These are phyloP conservation scores for Boletus vinaceobasis DNA, from an alignment of 768 basidiomycete species.

Conservation along the genomic window DNA sequence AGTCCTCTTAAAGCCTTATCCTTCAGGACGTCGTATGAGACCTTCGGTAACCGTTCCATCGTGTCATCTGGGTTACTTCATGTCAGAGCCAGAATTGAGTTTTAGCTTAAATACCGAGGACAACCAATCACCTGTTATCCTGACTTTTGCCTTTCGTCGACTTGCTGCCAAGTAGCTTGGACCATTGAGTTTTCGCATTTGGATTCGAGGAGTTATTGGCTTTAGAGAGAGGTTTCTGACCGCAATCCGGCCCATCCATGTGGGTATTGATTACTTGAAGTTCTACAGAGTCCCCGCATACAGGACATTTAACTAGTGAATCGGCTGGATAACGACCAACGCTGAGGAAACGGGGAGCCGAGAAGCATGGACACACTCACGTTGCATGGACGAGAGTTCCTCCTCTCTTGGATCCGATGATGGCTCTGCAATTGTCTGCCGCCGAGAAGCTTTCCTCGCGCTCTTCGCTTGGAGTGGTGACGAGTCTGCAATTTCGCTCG, in stretches of 20 bases:
- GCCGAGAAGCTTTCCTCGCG: conserved; percentile 16
- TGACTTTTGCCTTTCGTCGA: conserved; percentile 43
- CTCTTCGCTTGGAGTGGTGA: conserved; percentile 22
- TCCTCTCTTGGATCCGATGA: conserved; percentile 34
- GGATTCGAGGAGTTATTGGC: conserved; percentile 22
- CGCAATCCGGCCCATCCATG: conserved; percentile 55
- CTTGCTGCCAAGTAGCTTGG: conserved; percentile 34
- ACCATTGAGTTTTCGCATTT: conserved; percentile 39
- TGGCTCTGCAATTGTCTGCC: conserved; percentile 18
- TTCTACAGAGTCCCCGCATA: conserved; percentile 50
- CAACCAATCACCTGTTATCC: conserved; percentile 24
- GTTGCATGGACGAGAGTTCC: conserved; percentile 11
- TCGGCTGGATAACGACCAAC: conserved; percentile 26
- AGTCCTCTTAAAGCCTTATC: conserved; percentile 58
- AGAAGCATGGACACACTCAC: conserved; percentile 13
- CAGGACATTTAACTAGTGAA: conserved; percentile 52
- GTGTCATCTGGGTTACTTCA: conserved; percentile 32
- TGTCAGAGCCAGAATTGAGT: conserved; percentile 19
- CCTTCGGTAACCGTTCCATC: conserved; percentile 53
- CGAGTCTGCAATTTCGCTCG: conserved; percentile 22
- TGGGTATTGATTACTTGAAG: conserved; percentile 57
- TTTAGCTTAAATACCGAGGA: neutral
- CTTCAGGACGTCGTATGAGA: conserved; percentile 61
- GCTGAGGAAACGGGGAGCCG: neutral
- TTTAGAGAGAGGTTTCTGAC: conserved; percentile 21